Conservation (phyloP, 768 basidiomycete genomes). For the Phanerodontia chrysosporium region DNA sequence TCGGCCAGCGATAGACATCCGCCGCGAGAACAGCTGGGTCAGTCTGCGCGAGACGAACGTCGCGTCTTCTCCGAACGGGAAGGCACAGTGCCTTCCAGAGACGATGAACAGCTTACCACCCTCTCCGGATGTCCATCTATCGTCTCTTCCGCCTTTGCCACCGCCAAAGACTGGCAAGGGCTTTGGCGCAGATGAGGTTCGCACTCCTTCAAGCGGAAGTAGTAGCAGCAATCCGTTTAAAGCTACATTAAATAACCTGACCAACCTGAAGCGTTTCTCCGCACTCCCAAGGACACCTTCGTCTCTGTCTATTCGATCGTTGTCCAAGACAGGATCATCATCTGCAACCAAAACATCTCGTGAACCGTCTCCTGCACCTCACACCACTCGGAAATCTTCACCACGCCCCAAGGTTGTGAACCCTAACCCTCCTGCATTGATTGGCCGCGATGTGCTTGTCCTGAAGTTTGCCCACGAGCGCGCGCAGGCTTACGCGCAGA, state of each 20-base stretch:
- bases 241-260: conserved; percentile 26
- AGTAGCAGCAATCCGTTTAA: conserved; percentile 16
- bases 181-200: conserved; percentile 1
- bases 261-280: conserved; percentile 40
- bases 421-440: conserved; percentile 63
- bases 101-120: not conserved
- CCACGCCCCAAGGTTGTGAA: conserved; percentile 31
- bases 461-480: conserved; percentile 61
- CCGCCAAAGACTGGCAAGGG: conserved; percentile 9
- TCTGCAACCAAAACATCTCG: conserved; percentile 8
- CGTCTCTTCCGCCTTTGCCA: conserved; percentile 4
- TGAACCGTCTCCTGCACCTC: conserved; percentile 15
- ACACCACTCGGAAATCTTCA: conserved; percentile 7
- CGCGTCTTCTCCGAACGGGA: conserved; percentile 19
- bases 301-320: conserved; percentile 11
- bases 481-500: conserved; percentile 67
- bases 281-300: conserved; percentile 70
- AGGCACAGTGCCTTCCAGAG: not conserved
- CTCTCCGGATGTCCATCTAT: conserved; percentile 8
- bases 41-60: conserved; percentile 18
- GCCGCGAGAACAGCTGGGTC: conserved; percentile 26
- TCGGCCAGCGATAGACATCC: conserved; percentile 16
- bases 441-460: conserved; percentile 56
- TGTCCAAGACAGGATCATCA: conserved; percentile 8
- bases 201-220: not conserved